Conservation (phyloP, 768 basidiomycete genomes). For the Lanmaoa pseudosensibilis region DNA sequence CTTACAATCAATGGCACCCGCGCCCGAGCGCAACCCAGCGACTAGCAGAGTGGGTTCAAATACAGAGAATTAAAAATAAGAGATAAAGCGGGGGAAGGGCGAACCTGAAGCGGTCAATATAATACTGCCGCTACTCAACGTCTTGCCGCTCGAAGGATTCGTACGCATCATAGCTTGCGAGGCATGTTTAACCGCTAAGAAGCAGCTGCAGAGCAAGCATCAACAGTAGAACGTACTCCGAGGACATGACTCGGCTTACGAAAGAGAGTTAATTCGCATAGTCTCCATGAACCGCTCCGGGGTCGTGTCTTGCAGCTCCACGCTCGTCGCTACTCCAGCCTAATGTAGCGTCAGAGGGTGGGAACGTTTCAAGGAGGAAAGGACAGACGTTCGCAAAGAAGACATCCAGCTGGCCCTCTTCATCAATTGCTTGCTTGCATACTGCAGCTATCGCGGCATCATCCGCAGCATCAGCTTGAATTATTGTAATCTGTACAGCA, state of each 20-base stretch:
- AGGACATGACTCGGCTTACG: constrained; percentile 38
- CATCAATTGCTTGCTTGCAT: constrained; percentile 70
- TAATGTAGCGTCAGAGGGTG: constrained; percentile 29
- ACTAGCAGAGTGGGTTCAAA: constrained; percentile 46
- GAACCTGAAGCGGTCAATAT: constrained; percentile 83
- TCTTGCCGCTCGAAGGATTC: constrained; percentile 69
- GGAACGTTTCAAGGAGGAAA: not conserved
- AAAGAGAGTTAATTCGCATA: constrained; percentile 75
- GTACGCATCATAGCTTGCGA: constrained; percentile 77
- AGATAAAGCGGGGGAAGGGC: constrained; percentile 23
- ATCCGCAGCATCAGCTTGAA: constrained; percentile 84
- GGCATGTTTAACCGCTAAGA: constrained; percentile 85
- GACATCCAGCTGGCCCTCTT: constrained; percentile 86
- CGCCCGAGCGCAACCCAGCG: constrained; percentile 81
- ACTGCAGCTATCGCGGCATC: constrained; percentile 64
- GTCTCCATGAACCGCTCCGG: constrained; percentile 69
- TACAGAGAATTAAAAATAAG: not conserved
- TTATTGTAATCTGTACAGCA: constrained; percentile 66
- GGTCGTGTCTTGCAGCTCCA: constrained; percentile 52
- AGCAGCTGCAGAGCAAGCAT: constrained; percentile 54
- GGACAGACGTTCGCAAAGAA: constrained; percentile 88
- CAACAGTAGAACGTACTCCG: not conserved
- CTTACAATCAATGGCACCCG: constrained; percentile 80
- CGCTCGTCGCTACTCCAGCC: constrained; percentile 62
- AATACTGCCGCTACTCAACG: constrained; percentile 72